These are phyloP conservation scores for Gremmenia infestans DNA, from an alignment of 2,329 filamentous ascomycete species.

Conservation along the genomic window DNA sequence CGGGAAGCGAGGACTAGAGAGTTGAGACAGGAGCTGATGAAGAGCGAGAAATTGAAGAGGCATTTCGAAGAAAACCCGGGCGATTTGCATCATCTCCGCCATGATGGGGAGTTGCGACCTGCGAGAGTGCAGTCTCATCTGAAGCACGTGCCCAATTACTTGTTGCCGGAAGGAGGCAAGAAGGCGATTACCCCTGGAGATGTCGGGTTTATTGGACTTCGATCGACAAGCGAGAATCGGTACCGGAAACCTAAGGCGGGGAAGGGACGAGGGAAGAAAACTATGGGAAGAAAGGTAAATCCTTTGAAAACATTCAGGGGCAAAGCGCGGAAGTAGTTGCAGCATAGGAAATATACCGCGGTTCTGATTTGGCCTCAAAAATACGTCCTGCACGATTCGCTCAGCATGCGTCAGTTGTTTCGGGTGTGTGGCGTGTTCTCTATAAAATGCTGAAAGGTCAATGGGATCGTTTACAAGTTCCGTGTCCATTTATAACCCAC, in stretches of 20 bases:
- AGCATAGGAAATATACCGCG: conserved; percentile 37
- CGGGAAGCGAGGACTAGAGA: conserved; percentile 87
- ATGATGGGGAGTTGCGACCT: conserved; percentile 82
- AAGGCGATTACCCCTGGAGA: conserved; percentile 60
- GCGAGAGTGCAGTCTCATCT: conserved; percentile 83
- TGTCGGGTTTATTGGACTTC: conserved; percentile 71
- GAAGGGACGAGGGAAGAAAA: conserved; percentile 47
- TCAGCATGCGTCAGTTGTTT: background rate
- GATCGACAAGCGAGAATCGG: conserved; percentile 46
- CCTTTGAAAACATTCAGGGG: conserved; percentile 86
- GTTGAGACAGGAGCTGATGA: conserved; percentile 81
- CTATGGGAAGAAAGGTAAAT: conserved; percentile 64
- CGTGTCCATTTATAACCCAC: no score
- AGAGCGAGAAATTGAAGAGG: conserved; percentile 87
- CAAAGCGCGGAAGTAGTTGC: conserved; percentile 27
- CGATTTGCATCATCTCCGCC: conserved; percentile 79
- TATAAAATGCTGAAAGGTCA: no score
- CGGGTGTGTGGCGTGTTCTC: no score
- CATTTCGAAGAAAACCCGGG: conserved; percentile 97
- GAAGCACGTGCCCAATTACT: conserved; percentile 90
- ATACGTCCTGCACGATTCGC: background rate
- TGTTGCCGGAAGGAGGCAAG: conserved; percentile 72
- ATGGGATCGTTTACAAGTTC: no score
- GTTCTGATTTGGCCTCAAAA: background rate
- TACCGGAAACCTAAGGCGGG: conserved; percentile 39